Conservation (phyloP, 2,329 filamentous ascomycete species). For the Leptographium wingfieldii region DNA sequence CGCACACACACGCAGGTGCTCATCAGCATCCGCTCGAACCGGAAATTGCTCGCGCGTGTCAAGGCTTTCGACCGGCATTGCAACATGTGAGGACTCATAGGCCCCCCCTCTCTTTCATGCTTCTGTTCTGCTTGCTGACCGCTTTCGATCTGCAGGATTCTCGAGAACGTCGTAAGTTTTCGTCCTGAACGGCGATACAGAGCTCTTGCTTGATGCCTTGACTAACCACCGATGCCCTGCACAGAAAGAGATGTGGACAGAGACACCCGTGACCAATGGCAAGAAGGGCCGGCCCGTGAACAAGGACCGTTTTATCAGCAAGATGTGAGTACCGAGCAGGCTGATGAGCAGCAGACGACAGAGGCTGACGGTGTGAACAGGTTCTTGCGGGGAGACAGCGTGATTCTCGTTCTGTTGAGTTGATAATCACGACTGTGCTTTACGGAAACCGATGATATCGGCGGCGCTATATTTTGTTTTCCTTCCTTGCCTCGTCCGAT, state of each 20-base stretch:
- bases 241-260: constrained; percentile 95
- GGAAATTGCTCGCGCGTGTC: constrained; percentile 90
- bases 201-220: not conserved
- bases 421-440: constrained; percentile 20
- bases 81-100: constrained; percentile 55
- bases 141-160: constrained; percentile 10
- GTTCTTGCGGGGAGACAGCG: constrained; percentile 78
- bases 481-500: not conserved
- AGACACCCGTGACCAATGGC: constrained; percentile 74
- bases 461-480: not conserved
- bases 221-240: constrained; percentile 3
- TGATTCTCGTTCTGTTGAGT: constrained; percentile 76
- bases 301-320: constrained; percentile 96
- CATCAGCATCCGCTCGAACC: constrained; percentile 95
- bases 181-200: not conserved
- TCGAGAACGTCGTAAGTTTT: constrained; percentile 19
- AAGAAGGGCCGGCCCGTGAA: constrained; percentile 87
- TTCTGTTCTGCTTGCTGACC: not conserved
- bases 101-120: not conserved
- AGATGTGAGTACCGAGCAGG: constrained; percentile 44
- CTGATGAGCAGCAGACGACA: not conserved
- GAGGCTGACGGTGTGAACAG: constrained; percentile 26
- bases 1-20: constrained; percentile 90
- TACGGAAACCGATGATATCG: not conserved
- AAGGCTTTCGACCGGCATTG: constrained; percentile 98